phyloP scores from a whole-genome alignment of 2,329 filamentous ascomycete species.

The Chaetomiaceae sp. region DNA sequence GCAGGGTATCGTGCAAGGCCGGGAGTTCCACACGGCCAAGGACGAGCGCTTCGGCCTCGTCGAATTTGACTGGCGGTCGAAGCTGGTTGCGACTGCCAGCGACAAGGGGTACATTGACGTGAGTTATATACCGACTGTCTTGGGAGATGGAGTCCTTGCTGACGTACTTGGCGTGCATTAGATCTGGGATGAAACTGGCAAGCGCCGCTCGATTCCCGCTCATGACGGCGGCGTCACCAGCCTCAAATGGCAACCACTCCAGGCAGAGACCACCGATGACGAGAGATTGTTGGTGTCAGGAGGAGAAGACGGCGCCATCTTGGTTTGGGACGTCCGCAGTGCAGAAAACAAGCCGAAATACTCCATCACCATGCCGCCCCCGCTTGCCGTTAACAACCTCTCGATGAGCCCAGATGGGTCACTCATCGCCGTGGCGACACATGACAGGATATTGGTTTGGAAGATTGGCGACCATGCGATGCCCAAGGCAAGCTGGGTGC shows the following conservation, averaged over 20 bases:
- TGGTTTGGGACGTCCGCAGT: constrained; percentile 57
- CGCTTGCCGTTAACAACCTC: constrained; percentile 49
- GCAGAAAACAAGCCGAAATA: constrained; percentile 53
- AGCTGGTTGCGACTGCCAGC: constrained; percentile 54
- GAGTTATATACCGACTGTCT: constrained; percentile 31
- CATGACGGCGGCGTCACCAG: constrained; percentile 56
- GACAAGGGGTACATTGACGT: constrained; percentile 59
- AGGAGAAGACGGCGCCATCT: constrained; percentile 58
- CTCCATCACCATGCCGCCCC: constrained; percentile 55
- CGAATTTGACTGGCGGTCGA: constrained; percentile 51
- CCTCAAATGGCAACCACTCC: constrained; percentile 57
- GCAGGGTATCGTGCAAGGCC: constrained; percentile 41
- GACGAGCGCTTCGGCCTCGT: constrained; percentile 53
- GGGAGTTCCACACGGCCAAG: constrained; percentile 49
- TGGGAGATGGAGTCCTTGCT: neutral
- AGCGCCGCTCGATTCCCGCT: constrained; percentile 52
- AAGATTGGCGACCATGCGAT: constrained; percentile 56
- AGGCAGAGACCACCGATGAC: constrained; percentile 37
- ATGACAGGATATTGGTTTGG: constrained; percentile 58
- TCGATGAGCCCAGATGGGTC: constrained; percentile 61
- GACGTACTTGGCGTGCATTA: constrained; percentile 25
- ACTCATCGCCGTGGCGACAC: constrained; percentile 59
- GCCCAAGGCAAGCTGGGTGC: constrained; percentile 55
- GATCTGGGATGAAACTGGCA: constrained; percentile 54
- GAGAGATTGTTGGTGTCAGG: constrained; percentile 59